Conservation (phyloP, 148 eudicot species). For the Cornus controversa region DNA sequence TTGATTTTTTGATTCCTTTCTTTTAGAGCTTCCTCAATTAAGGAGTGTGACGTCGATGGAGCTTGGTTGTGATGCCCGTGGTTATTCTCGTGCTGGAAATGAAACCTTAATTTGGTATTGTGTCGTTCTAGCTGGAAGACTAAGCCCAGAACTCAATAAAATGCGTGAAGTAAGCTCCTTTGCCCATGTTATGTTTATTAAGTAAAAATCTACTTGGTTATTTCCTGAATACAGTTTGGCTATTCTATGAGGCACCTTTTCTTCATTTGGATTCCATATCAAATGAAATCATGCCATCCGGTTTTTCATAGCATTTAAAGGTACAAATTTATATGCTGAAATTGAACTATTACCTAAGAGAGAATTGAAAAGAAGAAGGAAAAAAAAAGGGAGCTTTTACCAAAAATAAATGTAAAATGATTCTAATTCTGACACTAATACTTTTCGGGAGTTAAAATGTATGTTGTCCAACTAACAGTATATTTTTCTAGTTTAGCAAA, state of each 20-base stretch:
- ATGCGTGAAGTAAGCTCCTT: constrained; percentile 83
- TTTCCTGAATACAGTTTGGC: background rate
- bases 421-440: background rate
- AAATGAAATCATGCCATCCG: background rate
- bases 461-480: background rate
- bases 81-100: constrained; percentile 82
- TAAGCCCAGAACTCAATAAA: constrained; percentile 68
- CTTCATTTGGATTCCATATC: background rate
- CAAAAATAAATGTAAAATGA: too few species aligned
- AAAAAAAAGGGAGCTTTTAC: background rate
- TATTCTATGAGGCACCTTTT: background rate
- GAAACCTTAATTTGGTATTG: constrained; percentile 77
- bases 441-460: background rate
- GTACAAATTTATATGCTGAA: background rate
- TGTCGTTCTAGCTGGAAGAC: constrained; percentile 78
- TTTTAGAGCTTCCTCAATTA: constrained; percentile 81
- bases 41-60: constrained; percentile 86
- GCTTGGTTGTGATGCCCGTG: constrained; percentile 84
- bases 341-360: background rate
- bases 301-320: background rate
- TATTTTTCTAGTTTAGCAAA: constrained; percentile 5
- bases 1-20: constrained; percentile 10
- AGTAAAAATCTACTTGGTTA: background rate
- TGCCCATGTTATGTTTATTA: background rate
- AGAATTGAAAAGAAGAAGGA: background rate